Conservation (phyloP, 1,284 basidiomycete genomes). For the Psilocybe mexicana region DNA sequence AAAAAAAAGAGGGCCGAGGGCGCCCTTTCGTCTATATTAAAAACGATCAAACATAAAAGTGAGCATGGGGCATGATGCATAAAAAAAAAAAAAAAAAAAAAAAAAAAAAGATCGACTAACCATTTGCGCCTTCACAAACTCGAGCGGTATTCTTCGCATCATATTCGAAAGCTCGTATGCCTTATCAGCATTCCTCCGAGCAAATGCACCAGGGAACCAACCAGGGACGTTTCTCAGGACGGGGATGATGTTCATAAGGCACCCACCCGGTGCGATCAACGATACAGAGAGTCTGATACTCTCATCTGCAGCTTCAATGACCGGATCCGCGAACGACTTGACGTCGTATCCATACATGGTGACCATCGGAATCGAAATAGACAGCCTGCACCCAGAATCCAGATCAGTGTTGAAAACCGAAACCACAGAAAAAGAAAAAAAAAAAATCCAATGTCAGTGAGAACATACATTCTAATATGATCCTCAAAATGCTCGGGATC, state of each 20-base stretch:
- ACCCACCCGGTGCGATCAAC: neutral
- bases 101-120: constrained; percentile 22
- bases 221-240: constrained; percentile 25
- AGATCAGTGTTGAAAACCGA: no score
- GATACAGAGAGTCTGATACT: neutral
- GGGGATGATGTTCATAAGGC: constrained; percentile 2
- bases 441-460: neutral
- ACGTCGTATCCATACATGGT: constrained; percentile 10
- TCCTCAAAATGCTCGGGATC: constrained; percentile 23
- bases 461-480: constrained; percentile 28
- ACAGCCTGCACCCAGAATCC: constrained; percentile 14
- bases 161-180: constrained; percentile 27
- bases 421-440: no score
- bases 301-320: constrained; percentile 1
- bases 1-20: no score
- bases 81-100: no score
- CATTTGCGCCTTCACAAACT: constrained; percentile 32
- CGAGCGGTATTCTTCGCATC: constrained; percentile 30
- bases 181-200: constrained; percentile 27
- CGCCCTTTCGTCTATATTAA: no score
- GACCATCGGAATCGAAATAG: constrained; percentile 27
- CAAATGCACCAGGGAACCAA: constrained; percentile 38
- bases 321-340: neutral
- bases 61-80: no score
- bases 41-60: no score